Evolutionary conservation across 139 green algal genomes (phyloP), one percentile per base, ranked within the genome.

Genomic region (Tetraselmis striata): DNA sequence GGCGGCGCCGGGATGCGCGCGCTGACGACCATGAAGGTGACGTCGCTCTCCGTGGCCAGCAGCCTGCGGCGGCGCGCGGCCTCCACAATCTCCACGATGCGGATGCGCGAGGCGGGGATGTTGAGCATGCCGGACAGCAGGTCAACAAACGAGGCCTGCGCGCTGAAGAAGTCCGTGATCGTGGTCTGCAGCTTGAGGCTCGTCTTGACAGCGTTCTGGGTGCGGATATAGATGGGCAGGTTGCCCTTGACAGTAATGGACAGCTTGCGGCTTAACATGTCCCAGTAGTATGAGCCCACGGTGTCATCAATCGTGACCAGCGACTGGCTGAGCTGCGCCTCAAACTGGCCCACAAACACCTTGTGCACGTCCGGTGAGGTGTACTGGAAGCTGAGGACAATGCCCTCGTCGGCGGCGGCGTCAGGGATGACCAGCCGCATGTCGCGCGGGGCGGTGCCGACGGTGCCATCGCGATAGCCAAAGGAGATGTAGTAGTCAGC

Each of bases 401-500:
- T 59, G 75, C 79, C 79, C 22, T n/a, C 27, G 30, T 2, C 18
- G 25, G 30, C 31, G 24, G 11, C 25, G 11, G 28, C 79, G 32
- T 29, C 31, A 18, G 28, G 27, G 76, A 83, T 32, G 25, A 59
- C 31, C 2, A 83, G 5, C 11, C 45, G 45, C 45, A 67, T 67
- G 45, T 67, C 45, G 18, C 45, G 45, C 45, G 45, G 45, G 45
- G 45, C 11, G 45, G 82, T 85, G 23, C 82, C 82, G 5, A 76
- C 77, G 78, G 45, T 67, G 45, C 45, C 45, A 67, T 18, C 45
- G 11, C 45, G 5, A 18, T 5, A 67, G 45, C 45, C 45, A 67
- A 82, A 85, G 23, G 31, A 79, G 77, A 85, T 79, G 0, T 1
- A 31, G 30, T 85, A 85, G 26, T 74, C 26, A 2, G 32, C 59